These are phyloP conservation scores for Hamamelis virginiana DNA, from an alignment of 164 flowering plant genomes.

Conservation along the genomic window DNA sequence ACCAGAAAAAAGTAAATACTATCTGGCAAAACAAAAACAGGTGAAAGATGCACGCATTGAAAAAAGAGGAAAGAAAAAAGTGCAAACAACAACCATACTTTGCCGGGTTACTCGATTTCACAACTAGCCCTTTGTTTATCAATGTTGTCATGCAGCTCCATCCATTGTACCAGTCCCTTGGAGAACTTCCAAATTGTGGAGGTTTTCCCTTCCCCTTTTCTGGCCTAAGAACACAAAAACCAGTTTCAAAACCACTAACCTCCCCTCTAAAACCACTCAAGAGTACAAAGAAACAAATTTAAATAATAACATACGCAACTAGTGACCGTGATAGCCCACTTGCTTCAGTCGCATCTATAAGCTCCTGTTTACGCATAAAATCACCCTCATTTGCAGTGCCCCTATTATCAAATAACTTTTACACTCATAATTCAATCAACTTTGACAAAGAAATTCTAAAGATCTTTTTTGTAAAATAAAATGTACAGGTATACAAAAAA, in stretches of 20 bases:
- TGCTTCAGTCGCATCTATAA: slow-evolving; percentile 91
- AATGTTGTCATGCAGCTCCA: slow-evolving; percentile 91
- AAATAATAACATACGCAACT: slow-evolving; percentile 50
- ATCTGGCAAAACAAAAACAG: background rate
- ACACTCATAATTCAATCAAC: background rate
- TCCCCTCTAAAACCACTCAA: background rate
- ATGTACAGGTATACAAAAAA: background rate
- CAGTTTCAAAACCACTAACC: slow-evolving; percentile 4
- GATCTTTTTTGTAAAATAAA: background rate
- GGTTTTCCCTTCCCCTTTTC: slow-evolving; percentile 74
- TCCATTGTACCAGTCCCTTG: slow-evolving; percentile 90
- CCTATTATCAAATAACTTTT: slow-evolving; percentile 31
- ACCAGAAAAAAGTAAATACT: background rate
- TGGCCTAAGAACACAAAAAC: slow-evolving; percentile 45
- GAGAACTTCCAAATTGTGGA: slow-evolving; percentile 63
- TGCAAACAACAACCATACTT: slow-evolving; percentile 48
- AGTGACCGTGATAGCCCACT: slow-evolving; percentile 89
- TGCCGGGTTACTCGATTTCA: slow-evolving; percentile 83
- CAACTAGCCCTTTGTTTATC: slow-evolving; percentile 71
- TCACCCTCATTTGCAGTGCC: slow-evolving; percentile 52
- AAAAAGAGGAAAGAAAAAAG: background rate
- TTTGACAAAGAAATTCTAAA: background rate
- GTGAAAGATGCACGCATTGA: background rate
- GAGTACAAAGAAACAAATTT: background rate
- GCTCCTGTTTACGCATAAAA: slow-evolving; percentile 86